Conservation (phyloP, 495 filamentous ascomycete genomes). For the Tricharina praecox region DNA sequence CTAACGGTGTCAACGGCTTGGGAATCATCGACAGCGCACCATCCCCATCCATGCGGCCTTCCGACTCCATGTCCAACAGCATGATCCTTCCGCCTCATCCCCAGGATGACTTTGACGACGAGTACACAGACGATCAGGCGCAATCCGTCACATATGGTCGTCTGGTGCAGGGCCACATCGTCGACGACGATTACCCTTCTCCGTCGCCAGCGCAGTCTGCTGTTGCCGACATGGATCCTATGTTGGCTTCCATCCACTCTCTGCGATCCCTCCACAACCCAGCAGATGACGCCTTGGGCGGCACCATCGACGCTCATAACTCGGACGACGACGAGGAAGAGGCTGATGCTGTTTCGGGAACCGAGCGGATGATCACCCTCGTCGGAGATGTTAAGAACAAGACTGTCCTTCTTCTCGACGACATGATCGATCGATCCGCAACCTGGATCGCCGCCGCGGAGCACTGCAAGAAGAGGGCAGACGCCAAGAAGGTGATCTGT, state of each 20-base stretch:
- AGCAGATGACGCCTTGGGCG: conserved; percentile 56
- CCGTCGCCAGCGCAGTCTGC: conserved; percentile 43
- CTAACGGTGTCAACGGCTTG: conserved; percentile 17
- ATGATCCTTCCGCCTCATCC: conserved; percentile 13
- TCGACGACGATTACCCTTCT: conserved; percentile 82
- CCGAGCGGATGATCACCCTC: conserved; percentile 87
- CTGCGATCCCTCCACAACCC: conserved; percentile 35
- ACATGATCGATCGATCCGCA: conserved; percentile 95
- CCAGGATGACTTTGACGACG: conserved; percentile 36
- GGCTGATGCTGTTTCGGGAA: conserved; percentile 51
- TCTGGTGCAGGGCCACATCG: conserved; percentile 88
- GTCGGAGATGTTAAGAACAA: conserved; percentile 80
- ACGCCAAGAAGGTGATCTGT: conserved; percentile 85
- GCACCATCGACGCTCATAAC: conserved; percentile 59
- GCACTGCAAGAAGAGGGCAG: conserved; percentile 82
- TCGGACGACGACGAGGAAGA: conserved; percentile 83
- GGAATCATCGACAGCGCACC: conserved; percentile 11
- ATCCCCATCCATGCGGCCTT: conserved; percentile 11
- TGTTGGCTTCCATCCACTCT: conserved; percentile 51
- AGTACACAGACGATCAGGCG: conserved; percentile 75
- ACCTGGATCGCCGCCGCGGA: conserved; percentile 98
- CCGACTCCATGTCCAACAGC: conserved; percentile 12
- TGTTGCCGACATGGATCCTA: conserved; percentile 40
- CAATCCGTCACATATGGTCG: conserved; percentile 82
- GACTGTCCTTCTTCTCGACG: conserved; percentile 85